These are phyloP conservation scores for Lipomyces yamanashiensis DNA, from an alignment of 805 yeast species.

Conservation along the genomic window DNA sequence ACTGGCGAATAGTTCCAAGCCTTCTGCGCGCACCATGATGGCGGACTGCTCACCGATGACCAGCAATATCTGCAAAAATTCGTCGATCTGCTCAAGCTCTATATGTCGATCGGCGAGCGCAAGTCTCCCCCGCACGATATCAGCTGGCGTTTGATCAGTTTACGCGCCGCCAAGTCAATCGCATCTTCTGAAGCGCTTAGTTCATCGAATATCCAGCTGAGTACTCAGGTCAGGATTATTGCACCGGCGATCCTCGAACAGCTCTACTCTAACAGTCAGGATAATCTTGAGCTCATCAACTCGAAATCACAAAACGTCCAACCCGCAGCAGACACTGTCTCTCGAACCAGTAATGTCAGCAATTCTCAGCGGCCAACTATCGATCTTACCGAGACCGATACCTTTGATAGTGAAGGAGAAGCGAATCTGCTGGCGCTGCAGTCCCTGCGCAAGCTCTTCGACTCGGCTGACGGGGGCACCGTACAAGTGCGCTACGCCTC, in stretches of 20 bases:
- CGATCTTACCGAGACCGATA: slow-evolving; percentile 5
- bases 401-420: slow-evolving; percentile 16
- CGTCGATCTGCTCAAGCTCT: slow-evolving; percentile 43
- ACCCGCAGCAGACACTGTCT: background rate
- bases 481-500: slow-evolving; percentile 65
- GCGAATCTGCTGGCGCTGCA: slow-evolving; percentile 35
- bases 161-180: slow-evolving; percentile 30
- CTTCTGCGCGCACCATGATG: slow-evolving; percentile 60
- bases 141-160: slow-evolving; percentile 20
- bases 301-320: background rate
- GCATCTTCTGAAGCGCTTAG: slow-evolving; percentile 35
- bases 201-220: slow-evolving; percentile 24
- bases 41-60: slow-evolving; percentile 69
- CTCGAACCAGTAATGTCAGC: background rate
- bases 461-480: slow-evolving; percentile 53
- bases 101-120: slow-evolving; percentile 27
- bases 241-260: slow-evolving; percentile 27
- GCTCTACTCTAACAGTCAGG: slow-evolving; percentile 16
- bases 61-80: slow-evolving; percentile 58
- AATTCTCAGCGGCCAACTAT: background rate
- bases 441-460: slow-evolving; percentile 65
- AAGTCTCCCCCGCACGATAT: slow-evolving; percentile 5
- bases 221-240: slow-evolving; percentile 24
- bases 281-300: slow-evolving; percentile 13
- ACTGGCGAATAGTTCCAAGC: slow-evolving; percentile 37